Percentiles rank a stretch among this genome's conserved stretches.
These are phyloP conservation scores for Hibiscus syriacus DNA, from an alignment of 345 rosid species.

Conservation along the genomic window DNA sequence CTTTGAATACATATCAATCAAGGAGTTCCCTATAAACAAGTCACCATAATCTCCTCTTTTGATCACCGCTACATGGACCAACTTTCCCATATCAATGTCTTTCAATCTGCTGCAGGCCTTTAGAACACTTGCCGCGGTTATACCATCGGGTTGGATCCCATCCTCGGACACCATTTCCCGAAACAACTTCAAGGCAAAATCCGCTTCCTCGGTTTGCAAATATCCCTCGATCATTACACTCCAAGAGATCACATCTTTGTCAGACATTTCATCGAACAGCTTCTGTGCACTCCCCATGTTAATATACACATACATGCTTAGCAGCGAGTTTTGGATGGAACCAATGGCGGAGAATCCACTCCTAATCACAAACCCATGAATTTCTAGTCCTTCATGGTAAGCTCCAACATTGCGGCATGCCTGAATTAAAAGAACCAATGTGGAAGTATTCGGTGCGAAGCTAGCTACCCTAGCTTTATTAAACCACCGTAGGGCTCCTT, in stretches of 20 bases:
- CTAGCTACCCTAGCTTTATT: constrained; percentile 36
- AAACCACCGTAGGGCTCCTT: constrained; percentile 49
- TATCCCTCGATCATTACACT: constrained; percentile 51
- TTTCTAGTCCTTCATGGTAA: constrained; percentile 16
- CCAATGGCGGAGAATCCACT: constrained; percentile 34
- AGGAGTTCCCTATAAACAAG: constrained; percentile 45
- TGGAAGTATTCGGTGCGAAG: constrained; percentile 52
- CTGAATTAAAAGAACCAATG: constrained; percentile 49
- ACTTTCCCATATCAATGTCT: constrained; percentile 36
- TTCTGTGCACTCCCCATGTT: constrained; percentile 28
- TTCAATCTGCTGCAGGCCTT: constrained; percentile 41
- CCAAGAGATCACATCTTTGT: constrained; percentile 60
- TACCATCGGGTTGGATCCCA: constrained; percentile 39
- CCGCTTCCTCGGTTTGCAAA: constrained; percentile 34
- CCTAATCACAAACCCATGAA: constrained; percentile 43
- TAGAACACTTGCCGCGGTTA: constrained; percentile 42
- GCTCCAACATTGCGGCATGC: constrained; percentile 26
- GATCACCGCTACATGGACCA: constrained; percentile 42
- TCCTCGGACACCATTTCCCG: constrained; percentile 35
- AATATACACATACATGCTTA: constrained; percentile 26
- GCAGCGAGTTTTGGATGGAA: constrained; percentile 53
- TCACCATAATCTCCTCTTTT: constrained; percentile 39
- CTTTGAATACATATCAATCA: constrained; percentile 64
- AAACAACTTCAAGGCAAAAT: constrained; percentile 38
- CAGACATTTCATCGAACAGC: constrained; percentile 67